Percentiles rank a stretch among this genome's conserved stretches.
phyloP scores from a whole-genome alignment of 208 protist species.

The Trichomonas vaginalis region DNA sequence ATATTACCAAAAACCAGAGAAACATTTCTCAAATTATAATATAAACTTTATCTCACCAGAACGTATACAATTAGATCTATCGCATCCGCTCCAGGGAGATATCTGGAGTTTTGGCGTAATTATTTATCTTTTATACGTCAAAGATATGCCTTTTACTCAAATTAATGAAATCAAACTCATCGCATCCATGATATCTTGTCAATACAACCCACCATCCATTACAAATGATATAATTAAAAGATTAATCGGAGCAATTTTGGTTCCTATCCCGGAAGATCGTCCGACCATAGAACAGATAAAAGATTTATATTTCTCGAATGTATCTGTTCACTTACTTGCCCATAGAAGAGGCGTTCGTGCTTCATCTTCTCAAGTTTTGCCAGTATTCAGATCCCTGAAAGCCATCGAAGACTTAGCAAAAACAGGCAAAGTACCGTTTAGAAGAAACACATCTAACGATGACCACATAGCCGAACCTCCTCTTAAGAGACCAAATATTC shows the following conservation, averaged over 20 bases:
- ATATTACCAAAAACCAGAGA: background rate
- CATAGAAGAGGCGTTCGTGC: background rate
- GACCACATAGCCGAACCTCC: background rate
- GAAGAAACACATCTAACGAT: background rate
- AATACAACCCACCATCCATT: background rate
- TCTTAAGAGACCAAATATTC: background rate
- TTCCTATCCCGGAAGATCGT: background rate
- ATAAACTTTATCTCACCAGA: background rate
- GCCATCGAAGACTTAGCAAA: background rate
- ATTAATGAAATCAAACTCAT: background rate
- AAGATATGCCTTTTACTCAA: background rate
- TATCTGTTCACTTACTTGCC: background rate
- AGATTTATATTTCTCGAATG: background rate
- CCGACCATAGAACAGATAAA: background rate
- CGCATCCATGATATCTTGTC: background rate
- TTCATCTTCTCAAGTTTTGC: background rate
- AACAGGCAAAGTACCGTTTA: background rate
- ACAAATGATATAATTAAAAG: background rate
- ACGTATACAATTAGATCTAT: background rate
- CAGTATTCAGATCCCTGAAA: background rate
- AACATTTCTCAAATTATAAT: background rate
- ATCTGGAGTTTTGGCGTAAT: background rate
- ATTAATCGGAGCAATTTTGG: background rate
- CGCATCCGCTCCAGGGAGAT: background rate
- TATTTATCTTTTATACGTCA: background rate